A percentile compares a stretch with the other conserved stretches of the same genome.
Evolutionary conservation across 2,329 filamentous ascomycete genomes (phyloP).

Genomic region (Dothidotthia symphoricarpi): DNA sequence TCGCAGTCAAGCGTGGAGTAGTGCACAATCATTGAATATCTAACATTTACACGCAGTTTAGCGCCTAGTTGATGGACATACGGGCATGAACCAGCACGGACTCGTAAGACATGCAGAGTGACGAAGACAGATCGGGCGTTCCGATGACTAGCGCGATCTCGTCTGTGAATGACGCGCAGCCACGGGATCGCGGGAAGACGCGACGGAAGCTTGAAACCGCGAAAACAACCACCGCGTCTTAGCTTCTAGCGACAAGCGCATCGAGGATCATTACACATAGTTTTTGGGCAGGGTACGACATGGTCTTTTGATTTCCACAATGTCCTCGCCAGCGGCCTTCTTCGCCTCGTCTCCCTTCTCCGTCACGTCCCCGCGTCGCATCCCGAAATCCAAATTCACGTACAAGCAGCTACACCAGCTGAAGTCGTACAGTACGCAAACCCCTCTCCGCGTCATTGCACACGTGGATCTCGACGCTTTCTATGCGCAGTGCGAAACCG

Average conservation of each 20-base stretch:
- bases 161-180: slow-evolving; percentile 34
- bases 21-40: too few species aligned
- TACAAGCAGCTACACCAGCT: slow-evolving; percentile 79
- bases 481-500: slow-evolving; percentile 91
- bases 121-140: too few species aligned
- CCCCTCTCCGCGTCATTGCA: slow-evolving; percentile 80
- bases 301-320: slow-evolving; percentile 19
- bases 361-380: slow-evolving; percentile 34
- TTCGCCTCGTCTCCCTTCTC: slow-evolving; percentile 49
- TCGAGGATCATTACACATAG: not conserved
- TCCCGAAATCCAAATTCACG: slow-evolving; percentile 70
- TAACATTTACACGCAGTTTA: too few species aligned
- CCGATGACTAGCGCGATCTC: slow-evolving; percentile 4
- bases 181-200: slow-evolving; percentile 36
- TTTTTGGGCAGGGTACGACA: not conserved
- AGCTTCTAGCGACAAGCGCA: not conserved
- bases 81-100: too few species aligned
- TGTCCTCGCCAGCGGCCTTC: slow-evolving; percentile 52
- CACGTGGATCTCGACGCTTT: slow-evolving; percentile 97
- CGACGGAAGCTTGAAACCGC: slow-evolving; percentile 16
- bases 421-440: slow-evolving; percentile 66
- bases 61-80: too few species aligned
- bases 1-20: too few species aligned
- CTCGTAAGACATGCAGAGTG: too few species aligned
- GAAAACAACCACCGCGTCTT: slow-evolving; percentile 2